phyloP scores from a whole-genome alignment of 192 early-diverging fungal genomes.

The Coemansia sp. region DNA sequence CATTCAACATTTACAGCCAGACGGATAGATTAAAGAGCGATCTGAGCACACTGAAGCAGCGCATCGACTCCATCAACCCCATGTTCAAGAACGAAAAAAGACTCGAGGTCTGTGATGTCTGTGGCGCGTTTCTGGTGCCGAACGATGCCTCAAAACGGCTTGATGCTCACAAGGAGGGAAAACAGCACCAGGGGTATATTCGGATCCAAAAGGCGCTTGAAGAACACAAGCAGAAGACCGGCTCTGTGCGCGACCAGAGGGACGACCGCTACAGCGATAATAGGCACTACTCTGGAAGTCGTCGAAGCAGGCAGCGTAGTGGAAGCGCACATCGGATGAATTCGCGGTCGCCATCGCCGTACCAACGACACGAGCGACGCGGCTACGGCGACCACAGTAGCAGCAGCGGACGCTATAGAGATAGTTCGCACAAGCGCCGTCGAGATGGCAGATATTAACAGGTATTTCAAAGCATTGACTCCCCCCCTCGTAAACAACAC shows the following conservation, averaged over 20 bases:
- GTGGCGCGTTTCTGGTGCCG: conserved; percentile 79
- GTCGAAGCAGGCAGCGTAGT: conserved; percentile 15
- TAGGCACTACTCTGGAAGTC: conserved; percentile 13
- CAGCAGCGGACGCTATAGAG: conserved; percentile 11
- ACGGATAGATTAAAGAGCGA: conserved; percentile 71
- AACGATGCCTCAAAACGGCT: conserved; percentile 80
- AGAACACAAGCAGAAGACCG: conserved; percentile 55
- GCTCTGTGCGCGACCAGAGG: conserved; percentile 6
- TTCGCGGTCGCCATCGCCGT: conserved; percentile 32
- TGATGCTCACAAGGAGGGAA: conserved; percentile 80
- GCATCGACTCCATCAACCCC: conserved; percentile 58
- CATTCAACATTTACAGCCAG: conserved; percentile 60
- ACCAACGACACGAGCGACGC: conserved; percentile 9
- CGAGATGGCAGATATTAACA: conserved; percentile 27
- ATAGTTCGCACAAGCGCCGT: conserved; percentile 28
- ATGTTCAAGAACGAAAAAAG: conserved; percentile 71
- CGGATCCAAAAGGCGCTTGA: conserved; percentile 74
- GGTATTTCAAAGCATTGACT: neutral
- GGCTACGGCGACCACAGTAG: conserved; percentile 12
- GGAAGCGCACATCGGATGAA: neutral
- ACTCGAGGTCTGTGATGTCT: conserved; percentile 81
- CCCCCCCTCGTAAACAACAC: neutral
- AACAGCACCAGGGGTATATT: conserved; percentile 82
- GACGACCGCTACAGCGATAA: conserved; percentile 22
- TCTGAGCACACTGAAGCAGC: conserved; percentile 57